Conservation (phyloP, 78 protist species). For the Tieghemostelium lacteum region DNA sequence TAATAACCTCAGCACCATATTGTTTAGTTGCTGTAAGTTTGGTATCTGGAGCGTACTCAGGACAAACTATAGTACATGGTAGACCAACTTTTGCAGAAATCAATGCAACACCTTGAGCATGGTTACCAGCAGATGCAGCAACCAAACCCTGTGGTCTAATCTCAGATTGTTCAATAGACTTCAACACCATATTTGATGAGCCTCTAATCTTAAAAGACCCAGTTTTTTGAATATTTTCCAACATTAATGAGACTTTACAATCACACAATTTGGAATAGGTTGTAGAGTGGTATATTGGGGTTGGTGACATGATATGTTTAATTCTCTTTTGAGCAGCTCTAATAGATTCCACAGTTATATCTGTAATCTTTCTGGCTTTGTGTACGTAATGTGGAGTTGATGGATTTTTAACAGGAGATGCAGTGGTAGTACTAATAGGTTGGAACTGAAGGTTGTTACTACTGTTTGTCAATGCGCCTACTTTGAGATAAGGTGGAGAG, state of each 20-base stretch:
- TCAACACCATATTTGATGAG: constrained; percentile 78
- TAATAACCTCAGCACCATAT: constrained; percentile 85
- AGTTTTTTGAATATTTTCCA: constrained; percentile 84
- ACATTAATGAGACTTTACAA: constrained; percentile 55
- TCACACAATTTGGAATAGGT: constrained; percentile 75
- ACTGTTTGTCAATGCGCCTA: background rate
- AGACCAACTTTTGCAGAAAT: constrained; percentile 74
- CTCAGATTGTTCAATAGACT: constrained; percentile 52
- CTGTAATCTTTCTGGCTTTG: constrained; percentile 38
- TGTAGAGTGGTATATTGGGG: constrained; percentile 63
- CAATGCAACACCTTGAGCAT: constrained; percentile 89
- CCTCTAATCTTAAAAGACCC: constrained; percentile 84
- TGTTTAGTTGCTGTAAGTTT: constrained; percentile 75
- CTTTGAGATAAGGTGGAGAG: constrained; percentile 34
- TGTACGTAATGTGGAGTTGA: background rate
- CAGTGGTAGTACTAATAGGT: background rate
- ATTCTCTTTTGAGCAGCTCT: constrained; percentile 72
- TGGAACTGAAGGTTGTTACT: background rate
- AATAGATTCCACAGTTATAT: constrained; percentile 59
- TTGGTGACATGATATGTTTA: constrained; percentile 51
- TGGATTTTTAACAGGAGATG: background rate
- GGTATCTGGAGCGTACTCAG: constrained; percentile 87
- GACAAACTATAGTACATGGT: constrained; percentile 87
- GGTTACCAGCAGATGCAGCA: constrained; percentile 90
- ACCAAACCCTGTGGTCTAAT: constrained; percentile 76